phyloP scores from a whole-genome alignment of 2,329 filamentous ascomycete species.

The Exophiala alcalophila region DNA sequence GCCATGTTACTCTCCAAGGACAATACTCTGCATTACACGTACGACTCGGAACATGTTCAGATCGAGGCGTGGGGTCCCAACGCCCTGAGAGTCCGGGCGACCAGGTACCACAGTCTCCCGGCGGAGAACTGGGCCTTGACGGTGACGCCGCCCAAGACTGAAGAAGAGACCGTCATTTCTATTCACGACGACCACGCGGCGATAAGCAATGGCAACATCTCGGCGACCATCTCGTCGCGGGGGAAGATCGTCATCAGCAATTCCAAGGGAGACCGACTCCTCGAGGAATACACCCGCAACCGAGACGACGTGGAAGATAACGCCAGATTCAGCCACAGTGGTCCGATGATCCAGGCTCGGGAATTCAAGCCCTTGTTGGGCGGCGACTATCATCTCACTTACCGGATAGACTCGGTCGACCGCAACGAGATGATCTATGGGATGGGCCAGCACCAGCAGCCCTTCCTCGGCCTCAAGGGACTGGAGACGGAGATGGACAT shows the following conservation, averaged over 20 bases:
- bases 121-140: constrained; percentile 39
- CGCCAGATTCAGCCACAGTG: constrained; percentile 59
- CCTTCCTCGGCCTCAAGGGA: constrained; percentile 61
- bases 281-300: constrained; percentile 55
- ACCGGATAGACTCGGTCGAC: constrained; percentile 56
- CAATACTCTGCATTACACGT: constrained; percentile 37
- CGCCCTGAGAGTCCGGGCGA: constrained; percentile 40
- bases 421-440: constrained; percentile 61
- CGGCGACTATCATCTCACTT: constrained; percentile 55
- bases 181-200: constrained; percentile 14
- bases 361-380: constrained; percentile 57
- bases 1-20: constrained; percentile 33
- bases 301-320: constrained; percentile 53
- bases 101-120: constrained; percentile 38
- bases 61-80: constrained; percentile 41
- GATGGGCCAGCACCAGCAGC: constrained; percentile 68
- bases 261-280: constrained; percentile 41
- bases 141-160: constrained; percentile 5
- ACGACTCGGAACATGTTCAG: constrained; percentile 40
- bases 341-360: constrained; percentile 55
- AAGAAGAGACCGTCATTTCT: constrained; percentile 16
- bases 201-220: constrained; percentile 47
- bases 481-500: constrained; percentile 62
- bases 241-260: constrained; percentile 54
- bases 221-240: constrained; percentile 45